Percentiles rank a stretch among this genome's conserved stretches.
Evolutionary conservation across 495 filamentous ascomycete species (phyloP).

Genomic region (Trichodelitschia bisporula): DNA sequence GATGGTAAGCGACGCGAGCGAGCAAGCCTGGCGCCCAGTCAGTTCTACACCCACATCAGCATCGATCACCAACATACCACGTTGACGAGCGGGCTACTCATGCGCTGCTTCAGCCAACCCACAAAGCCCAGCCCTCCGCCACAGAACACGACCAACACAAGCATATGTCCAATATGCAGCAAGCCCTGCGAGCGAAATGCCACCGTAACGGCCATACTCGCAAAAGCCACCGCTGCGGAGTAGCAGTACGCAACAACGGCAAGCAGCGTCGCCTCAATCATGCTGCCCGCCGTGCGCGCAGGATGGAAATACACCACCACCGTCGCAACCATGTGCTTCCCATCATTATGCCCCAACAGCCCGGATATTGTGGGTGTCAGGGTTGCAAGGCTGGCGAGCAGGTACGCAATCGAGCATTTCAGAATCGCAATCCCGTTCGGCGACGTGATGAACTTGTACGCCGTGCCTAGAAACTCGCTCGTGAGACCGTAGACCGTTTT

Average conservation of each 20-base stretch:
- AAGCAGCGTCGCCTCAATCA: conserved; percentile 72
- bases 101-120: conserved; percentile 76
- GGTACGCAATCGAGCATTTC: conserved; percentile 85
- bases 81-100: conserved; percentile 70
- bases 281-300: conserved; percentile 69
- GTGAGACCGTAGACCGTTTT: not conserved
- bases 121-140: conserved; percentile 76
- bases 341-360: conserved; percentile 64
- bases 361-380: conserved; percentile 50
- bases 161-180: conserved; percentile 45
- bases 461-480: not conserved
- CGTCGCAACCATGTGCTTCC: conserved; percentile 88
- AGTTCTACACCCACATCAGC: no score
- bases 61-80: no score
- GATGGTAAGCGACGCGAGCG: conserved; percentile 68
- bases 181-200: conserved; percentile 43
- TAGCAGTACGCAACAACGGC: conserved; percentile 64
- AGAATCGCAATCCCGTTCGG: conserved; percentile 48
- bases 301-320: conserved; percentile 93
- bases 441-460: conserved; percentile 22
- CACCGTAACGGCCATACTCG: conserved; percentile 67
- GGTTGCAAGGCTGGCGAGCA: conserved; percentile 69
- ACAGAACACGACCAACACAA: conserved; percentile 70
- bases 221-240: conserved; percentile 52
- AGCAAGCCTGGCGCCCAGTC: conserved; percentile 56